Evolutionary conservation across 768 basidiomycete species (phyloP).

Genomic region (Tricholoma flavovirens): DNA sequence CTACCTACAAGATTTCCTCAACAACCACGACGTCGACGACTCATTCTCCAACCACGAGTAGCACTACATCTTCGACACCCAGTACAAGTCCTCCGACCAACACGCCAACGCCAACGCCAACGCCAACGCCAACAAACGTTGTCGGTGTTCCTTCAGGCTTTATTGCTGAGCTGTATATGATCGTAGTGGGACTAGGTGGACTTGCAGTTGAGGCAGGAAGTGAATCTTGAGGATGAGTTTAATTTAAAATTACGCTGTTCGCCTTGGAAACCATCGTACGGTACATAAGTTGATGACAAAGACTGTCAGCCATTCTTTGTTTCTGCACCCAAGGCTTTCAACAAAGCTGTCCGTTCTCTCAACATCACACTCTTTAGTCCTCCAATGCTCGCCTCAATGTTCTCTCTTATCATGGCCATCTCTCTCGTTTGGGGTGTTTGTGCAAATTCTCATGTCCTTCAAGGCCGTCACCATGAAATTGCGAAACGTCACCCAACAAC

Average conservation of each 20-base stretch:
- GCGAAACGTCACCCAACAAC: slow-evolving; percentile 19
- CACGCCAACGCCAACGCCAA: slow-evolving; percentile 8
- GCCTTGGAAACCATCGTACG: no score
- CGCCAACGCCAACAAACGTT: not conserved
- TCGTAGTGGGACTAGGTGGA: slow-evolving; percentile 9
- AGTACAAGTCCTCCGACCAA: slow-evolving; percentile 2
- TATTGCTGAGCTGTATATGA: slow-evolving; percentile 10
- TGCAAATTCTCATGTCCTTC: slow-evolving; percentile 23
- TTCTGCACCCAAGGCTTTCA: not conserved
- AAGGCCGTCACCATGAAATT: slow-evolving; percentile 19
- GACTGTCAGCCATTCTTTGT: not conserved
- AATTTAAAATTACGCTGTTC: no score
- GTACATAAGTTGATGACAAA: no score
- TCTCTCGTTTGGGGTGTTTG: slow-evolving; percentile 24
- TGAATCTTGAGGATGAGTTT: no score
- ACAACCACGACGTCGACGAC: slow-evolving; percentile 4
- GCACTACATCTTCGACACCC: slow-evolving; percentile 12
- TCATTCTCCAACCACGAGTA: slow-evolving; percentile 7
- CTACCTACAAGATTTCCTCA: not conserved
- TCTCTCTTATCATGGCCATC: slow-evolving; percentile 11
- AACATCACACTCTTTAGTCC: slow-evolving; percentile 12
- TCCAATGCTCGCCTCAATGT: slow-evolving; percentile 2
- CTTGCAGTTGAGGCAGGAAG: slow-evolving; percentile 10
- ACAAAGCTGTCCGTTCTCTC: slow-evolving; percentile 8
- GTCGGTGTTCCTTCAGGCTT: slow-evolving; percentile 10